These are phyloP conservation scores for Xylariaceae sp. DNA, from an alignment of 2,329 filamentous ascomycete genomes.

Conservation along the genomic window DNA sequence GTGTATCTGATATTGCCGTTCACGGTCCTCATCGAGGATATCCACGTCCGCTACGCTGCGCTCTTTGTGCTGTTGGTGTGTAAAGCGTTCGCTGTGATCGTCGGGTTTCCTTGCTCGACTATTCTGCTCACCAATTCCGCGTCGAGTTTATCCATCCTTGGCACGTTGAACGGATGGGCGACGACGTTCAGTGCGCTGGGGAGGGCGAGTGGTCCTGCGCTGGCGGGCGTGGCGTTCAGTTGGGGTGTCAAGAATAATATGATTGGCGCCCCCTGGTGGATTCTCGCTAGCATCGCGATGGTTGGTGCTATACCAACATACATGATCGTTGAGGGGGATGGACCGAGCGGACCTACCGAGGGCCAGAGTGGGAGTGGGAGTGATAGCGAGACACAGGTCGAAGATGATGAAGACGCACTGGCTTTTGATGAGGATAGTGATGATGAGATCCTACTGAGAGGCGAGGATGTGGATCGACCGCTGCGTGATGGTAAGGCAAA, in stretches of 20 bases:
- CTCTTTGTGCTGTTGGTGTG: conserved; percentile 67
- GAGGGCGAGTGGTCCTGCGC: conserved; percentile 72
- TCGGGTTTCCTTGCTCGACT: conserved; percentile 85
- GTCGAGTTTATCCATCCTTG: conserved; percentile 69
- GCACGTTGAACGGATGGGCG: conserved; percentile 87
- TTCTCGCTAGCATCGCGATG: conserved; percentile 61
- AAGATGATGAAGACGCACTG: conserved; percentile 30
- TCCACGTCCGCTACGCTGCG: conserved; percentile 51
- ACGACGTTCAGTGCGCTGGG: conserved; percentile 81
- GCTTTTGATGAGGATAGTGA: conserved; percentile 29
- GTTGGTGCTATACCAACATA: conserved; percentile 70
- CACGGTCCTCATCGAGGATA: conserved; percentile 59
- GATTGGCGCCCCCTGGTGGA: conserved; percentile 78
- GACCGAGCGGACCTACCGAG: conserved; percentile 46
- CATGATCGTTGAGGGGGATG: conserved; percentile 72
- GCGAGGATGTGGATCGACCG: background rate
- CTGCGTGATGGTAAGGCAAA: background rate
- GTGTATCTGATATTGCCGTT: conserved; percentile 82
- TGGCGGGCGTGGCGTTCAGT: conserved; percentile 70
- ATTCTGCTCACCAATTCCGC: conserved; percentile 91
- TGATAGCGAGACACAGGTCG: conserved; percentile 33
- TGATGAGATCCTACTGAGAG: conserved; percentile 17
- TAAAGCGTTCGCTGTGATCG: conserved; percentile 74
- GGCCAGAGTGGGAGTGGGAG: conserved; percentile 17
- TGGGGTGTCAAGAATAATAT: conserved; percentile 74